phyloP scores from a whole-genome alignment of 1,284 basidiomycete species.

The Melampsora larici-populina region DNA sequence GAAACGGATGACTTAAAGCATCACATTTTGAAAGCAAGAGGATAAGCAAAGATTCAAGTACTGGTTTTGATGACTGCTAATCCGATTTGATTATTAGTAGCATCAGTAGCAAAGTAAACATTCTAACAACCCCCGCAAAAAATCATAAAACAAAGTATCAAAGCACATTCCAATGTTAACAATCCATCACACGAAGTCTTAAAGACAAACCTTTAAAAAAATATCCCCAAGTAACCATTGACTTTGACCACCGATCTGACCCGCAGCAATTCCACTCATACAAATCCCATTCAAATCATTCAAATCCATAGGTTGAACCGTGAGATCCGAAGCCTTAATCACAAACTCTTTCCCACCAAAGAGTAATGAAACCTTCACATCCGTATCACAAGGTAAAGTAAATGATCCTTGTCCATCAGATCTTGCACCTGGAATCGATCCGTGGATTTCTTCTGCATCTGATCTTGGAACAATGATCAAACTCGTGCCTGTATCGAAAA shows the following conservation, averaged over 20 bases:
- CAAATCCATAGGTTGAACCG: slow-evolving; percentile 65
- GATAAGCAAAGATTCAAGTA: no score
- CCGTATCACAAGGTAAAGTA: slow-evolving; percentile 52
- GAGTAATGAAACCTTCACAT: slow-evolving; percentile 47
- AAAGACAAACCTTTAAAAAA: slow-evolving; percentile 53
- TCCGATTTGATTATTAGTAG: slow-evolving; percentile 65
- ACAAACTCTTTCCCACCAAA: slow-evolving; percentile 50
- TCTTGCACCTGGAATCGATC: slow-evolving; percentile 49
- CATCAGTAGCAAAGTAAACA: slow-evolving; percentile 71
- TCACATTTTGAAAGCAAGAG: no score
- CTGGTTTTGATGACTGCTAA: slow-evolving; percentile 61
- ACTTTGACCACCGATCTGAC: slow-evolving; percentile 61
- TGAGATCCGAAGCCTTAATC: slow-evolving; percentile 60
- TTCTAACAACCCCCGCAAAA: no score
- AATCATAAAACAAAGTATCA: no score
- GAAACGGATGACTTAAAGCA: no score
- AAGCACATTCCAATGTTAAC: no score
- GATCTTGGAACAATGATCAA: slow-evolving; percentile 51
- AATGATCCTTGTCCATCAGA: slow-evolving; percentile 53
- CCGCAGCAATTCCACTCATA: slow-evolving; percentile 68
- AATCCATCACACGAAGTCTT: no score
- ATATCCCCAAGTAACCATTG: slow-evolving; percentile 65
- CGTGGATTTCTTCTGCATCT: slow-evolving; percentile 51
- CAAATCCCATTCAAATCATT: slow-evolving; percentile 66
- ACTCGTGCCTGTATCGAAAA: slow-evolving; percentile 54